Evolutionary conservation across 768 basidiomycete genomes (phyloP).

Genomic region (Trametes punicea): DNA sequence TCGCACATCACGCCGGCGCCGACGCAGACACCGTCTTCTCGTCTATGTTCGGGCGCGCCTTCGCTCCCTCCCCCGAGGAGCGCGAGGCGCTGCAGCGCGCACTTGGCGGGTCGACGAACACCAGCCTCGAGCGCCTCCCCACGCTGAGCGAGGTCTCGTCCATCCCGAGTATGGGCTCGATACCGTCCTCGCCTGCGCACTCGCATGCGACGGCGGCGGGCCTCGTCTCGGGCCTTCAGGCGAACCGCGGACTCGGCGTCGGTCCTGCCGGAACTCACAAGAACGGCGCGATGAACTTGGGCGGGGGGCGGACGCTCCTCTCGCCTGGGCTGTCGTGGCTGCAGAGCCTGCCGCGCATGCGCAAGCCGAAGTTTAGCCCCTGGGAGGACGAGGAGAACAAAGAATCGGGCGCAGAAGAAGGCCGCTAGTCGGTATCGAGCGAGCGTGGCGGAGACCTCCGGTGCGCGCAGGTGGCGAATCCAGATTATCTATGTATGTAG

Average conservation of each 20-base stretch:
- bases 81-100: conserved; percentile 80
- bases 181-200: conserved; percentile 64
- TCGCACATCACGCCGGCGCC: conserved; percentile 15
- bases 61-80: conserved; percentile 86
- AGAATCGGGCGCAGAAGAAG: conserved; percentile 14
- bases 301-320: conserved; percentile 13
- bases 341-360: conserved; percentile 58
- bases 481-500: conserved; percentile 17
- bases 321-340: conserved; percentile 62
- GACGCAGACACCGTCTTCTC: conserved; percentile 32
- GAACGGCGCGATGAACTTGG: conserved; percentile 1
- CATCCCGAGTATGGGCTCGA: conserved; percentile 27
- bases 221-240: conserved; percentile 18
- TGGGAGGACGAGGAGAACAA: conserved; percentile 67
- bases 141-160: conserved; percentile 65
- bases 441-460: not conserved
- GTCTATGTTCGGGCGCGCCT: conserved; percentile 60
- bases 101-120: conserved; percentile 69
- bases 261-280: conserved; percentile 23
- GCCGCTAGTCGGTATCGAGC: conserved; percentile 2
- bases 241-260: conserved; percentile 21
- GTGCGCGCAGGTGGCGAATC: not conserved
- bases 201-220: conserved; percentile 37
- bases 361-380: conserved; percentile 72
- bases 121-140: conserved; percentile 73